Evolutionary conservation across 169 alveolate species (phyloP), one percentile per base, ranked within the genome.

Genomic region (Eimeria zaria): DNA sequence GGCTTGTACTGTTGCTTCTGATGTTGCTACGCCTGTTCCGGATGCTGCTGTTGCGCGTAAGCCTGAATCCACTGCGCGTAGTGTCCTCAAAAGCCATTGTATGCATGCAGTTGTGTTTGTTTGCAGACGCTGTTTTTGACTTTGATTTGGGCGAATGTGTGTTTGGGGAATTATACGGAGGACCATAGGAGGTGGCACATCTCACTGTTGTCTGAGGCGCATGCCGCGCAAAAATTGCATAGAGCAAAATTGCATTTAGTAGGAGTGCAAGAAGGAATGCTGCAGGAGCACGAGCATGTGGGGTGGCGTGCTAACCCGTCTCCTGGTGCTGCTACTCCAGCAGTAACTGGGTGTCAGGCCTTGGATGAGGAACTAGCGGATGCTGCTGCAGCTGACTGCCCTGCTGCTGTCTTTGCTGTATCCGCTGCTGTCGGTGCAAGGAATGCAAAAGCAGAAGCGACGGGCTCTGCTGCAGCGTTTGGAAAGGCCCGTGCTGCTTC

Each of bases 111-210:
- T 60, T 39, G 48, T 3, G 41, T 71, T 39, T 78, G 53, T 24
- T 9, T 78, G 53, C 88, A 78, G 88, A 78, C 88, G 60, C 64
- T 78, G 60, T 16, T 78, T 39, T 48, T 78, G 53, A 48, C 88
- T 2, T 48, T 78, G 88, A 62, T n/a, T 16, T 78, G 88, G 88
- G 62, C 60, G 2, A 41, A 78, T 48, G 53, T 78, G 1, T 78
- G 41, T 44, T 5, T 78, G 88, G 64, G 53, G 33, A 27, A 1
- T 36, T 78, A 78, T 33, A 27, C n/a, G 33, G 60, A 41, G n/a
- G 60, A 48, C n/a, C 60, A 33, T 0, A 78, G n/a, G 41, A 60
- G 53, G 33, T 18, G 2, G 22, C 53, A 78, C 20, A 20, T 44
- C 14, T 7, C 7, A 20, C 44, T 71, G 9, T 16, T n/a, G 83